phyloP scores from a whole-genome alignment of 2,329 filamentous ascomycete genomes.

The Trichophyton equinum region DNA sequence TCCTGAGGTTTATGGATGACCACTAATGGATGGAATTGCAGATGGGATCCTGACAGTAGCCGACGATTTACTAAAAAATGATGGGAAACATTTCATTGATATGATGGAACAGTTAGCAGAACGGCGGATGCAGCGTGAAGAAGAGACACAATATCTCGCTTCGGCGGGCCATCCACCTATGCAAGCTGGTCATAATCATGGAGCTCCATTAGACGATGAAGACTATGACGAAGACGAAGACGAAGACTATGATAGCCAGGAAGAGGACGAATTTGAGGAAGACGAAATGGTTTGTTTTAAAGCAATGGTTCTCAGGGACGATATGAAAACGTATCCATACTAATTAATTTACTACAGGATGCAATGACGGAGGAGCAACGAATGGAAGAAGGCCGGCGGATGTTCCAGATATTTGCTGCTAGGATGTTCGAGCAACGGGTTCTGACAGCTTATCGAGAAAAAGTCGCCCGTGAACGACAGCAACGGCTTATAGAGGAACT shows the following conservation, averaged over 20 bases:
- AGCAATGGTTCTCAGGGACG: constrained; percentile 16
- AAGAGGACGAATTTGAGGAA: constrained; percentile 53
- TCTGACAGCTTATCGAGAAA: constrained; percentile 92
- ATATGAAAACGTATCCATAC: background rate
- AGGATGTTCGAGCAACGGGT: constrained; percentile 99
- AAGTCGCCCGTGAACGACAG: constrained; percentile 86
- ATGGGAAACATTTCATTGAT: constrained; percentile 98
- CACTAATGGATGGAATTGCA: constrained; percentile 17
- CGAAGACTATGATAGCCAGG: constrained; percentile 51
- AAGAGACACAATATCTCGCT: constrained; percentile 63
- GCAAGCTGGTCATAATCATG: constrained; percentile 63
- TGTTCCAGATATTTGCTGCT: constrained; percentile 99
- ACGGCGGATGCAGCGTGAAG: constrained; percentile 90
- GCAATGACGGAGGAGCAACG: constrained; percentile 96
- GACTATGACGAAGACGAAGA: constrained; percentile 66
- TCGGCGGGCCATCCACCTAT: constrained; percentile 44
- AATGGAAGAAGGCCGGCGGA: constrained; percentile 94
- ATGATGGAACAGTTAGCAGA: constrained; percentile 99
- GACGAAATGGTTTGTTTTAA: constrained; percentile 48
- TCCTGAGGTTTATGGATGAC: background rate
- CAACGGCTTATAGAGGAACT: constrained; percentile 82
- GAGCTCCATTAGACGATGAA: constrained; percentile 59
- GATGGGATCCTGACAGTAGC: constrained; percentile 97
- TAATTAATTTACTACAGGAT: constrained; percentile 46
- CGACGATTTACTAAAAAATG: constrained; percentile 95